Evolutionary conservation across 202 grass and related monocot genomes (phyloP).

Genomic region (Elaeis oleifera): DNA sequence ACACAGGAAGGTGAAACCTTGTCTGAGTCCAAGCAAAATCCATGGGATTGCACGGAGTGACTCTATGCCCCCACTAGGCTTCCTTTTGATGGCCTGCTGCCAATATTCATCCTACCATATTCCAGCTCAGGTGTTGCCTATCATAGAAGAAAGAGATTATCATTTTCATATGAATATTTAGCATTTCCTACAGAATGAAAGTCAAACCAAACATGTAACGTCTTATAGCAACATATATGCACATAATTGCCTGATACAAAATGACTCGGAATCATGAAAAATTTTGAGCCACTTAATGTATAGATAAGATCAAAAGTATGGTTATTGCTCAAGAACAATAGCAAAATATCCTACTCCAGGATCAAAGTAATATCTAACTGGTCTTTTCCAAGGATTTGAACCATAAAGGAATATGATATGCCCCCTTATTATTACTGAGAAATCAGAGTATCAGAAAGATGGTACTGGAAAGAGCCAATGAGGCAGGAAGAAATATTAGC

Average conservation of each 20-base stretch:
- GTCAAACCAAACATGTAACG: neutral
- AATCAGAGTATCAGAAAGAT: no score
- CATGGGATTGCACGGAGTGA: constrained; percentile 95
- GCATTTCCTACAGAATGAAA: neutral
- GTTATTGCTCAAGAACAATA: no score
- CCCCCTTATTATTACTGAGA: no score
- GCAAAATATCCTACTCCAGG: no score
- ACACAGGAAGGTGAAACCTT: constrained; percentile 96
- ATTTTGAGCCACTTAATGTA: no score
- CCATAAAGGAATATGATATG: no score
- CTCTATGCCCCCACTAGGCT: constrained; percentile 95
- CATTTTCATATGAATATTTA: no score
- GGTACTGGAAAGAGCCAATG: no score
- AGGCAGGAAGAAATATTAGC: no score
- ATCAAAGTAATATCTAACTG: no score
- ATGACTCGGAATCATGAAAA: neutral
- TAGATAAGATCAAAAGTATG: no score
- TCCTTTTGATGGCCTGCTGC: constrained; percentile 88
- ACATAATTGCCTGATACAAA: neutral
- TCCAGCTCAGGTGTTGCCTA: constrained; percentile 96
- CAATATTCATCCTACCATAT: constrained; percentile 99
- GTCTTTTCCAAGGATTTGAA: no score
- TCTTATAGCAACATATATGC: neutral
- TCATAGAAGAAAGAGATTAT: neutral
- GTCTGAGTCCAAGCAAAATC: constrained; percentile 99